These are phyloP conservation scores for Penicillium crustosum DNA, from an alignment of 2,329 filamentous ascomycete genomes.

Conservation along the genomic window DNA sequence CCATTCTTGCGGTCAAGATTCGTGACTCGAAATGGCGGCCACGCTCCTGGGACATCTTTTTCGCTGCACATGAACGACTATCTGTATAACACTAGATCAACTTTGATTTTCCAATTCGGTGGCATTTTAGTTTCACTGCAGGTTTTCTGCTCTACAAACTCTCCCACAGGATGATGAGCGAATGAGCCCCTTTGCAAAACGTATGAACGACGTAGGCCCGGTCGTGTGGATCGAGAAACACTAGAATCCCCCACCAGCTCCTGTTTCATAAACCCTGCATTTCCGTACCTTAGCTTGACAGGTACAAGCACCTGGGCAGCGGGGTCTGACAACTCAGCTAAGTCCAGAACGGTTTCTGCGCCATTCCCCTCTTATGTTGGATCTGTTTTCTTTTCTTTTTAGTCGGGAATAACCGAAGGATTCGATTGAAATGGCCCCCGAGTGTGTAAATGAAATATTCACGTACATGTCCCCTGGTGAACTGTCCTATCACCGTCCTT, in stretches of 20 bases:
- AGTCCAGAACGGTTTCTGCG: constrained; percentile 14
- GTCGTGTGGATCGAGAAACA: not conserved
- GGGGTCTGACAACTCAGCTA: constrained; percentile 9
- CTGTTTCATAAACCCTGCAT: constrained; percentile 25
- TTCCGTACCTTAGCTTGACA: constrained; percentile 12
- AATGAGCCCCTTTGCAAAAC: constrained; percentile 10
- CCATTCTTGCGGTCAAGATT: not conserved
- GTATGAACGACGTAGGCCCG: not conserved
- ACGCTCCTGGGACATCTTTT: constrained; percentile 33
- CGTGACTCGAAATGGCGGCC: constrained; percentile 33
- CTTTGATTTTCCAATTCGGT: constrained; percentile 15
- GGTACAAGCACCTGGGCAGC: constrained; percentile 5
- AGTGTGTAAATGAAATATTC: constrained; percentile 3
- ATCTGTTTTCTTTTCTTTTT: constrained; percentile 11
- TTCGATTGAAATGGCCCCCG: constrained; percentile 5
- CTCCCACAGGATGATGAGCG: not conserved
- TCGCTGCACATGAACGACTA: constrained; percentile 17
- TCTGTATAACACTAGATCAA: constrained; percentile 5
- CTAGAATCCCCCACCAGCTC: constrained; percentile 13
- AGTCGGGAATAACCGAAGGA: constrained; percentile 6
- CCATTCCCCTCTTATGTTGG: constrained; percentile 15
- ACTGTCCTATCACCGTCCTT: constrained; percentile 4
- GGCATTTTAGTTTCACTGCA: constrained; percentile 9
- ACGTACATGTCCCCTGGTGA: not conserved
- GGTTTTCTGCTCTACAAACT: not conserved